Evolutionary conservation across 2,329 filamentous ascomycete species (phyloP).

Genomic region (Trichophyton verrucosum): DNA sequence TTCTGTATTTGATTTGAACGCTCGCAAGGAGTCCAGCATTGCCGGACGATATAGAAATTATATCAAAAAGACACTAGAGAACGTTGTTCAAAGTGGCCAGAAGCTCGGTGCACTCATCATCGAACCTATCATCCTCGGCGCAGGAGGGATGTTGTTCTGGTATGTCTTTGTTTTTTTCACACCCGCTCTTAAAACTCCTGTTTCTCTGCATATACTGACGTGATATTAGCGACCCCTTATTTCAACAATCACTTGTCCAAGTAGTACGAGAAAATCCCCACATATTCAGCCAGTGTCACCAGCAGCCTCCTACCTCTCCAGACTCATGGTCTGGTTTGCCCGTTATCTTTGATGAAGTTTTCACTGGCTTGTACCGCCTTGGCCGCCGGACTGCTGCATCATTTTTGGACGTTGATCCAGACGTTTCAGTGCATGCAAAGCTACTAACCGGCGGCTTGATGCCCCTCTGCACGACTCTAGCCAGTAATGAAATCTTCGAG

Average conservation of each 20-base stretch:
- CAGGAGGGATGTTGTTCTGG: slow-evolving; percentile 73
- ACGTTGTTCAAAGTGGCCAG: slow-evolving; percentile 41
- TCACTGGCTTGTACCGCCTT: slow-evolving; percentile 72
- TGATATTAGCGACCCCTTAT: slow-evolving; percentile 60
- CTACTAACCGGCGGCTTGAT: slow-evolving; percentile 69
- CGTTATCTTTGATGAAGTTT: slow-evolving; percentile 74
- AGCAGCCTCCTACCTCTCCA: slow-evolving; percentile 12
- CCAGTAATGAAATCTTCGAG: slow-evolving; percentile 60
- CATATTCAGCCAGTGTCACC: slow-evolving; percentile 35
- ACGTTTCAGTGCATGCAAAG: slow-evolving; percentile 73
- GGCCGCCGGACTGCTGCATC: slow-evolving; percentile 58
- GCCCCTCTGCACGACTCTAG: slow-evolving; percentile 63
- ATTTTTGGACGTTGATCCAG: slow-evolving; percentile 55
- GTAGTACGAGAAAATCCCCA: slow-evolving; percentile 49
- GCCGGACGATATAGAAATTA: slow-evolving; percentile 46
- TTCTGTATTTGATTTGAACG: slow-evolving; percentile 49
- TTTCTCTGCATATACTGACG: neutral
- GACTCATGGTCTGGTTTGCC: slow-evolving; percentile 59
- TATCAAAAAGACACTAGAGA: slow-evolving; percentile 44
- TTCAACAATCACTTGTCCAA: slow-evolving; percentile 58
- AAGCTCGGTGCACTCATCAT: slow-evolving; percentile 68
- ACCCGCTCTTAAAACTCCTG: neutral
- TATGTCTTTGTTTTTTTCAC: slow-evolving; percentile 31
- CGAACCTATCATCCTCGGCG: slow-evolving; percentile 68
- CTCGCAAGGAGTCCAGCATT: slow-evolving; percentile 35